Evolutionary conservation across 2,329 filamentous ascomycete species (phyloP), one percentile per base, ranked within the genome.

Genomic region (Pseudogymnoascus sp.): DNA sequence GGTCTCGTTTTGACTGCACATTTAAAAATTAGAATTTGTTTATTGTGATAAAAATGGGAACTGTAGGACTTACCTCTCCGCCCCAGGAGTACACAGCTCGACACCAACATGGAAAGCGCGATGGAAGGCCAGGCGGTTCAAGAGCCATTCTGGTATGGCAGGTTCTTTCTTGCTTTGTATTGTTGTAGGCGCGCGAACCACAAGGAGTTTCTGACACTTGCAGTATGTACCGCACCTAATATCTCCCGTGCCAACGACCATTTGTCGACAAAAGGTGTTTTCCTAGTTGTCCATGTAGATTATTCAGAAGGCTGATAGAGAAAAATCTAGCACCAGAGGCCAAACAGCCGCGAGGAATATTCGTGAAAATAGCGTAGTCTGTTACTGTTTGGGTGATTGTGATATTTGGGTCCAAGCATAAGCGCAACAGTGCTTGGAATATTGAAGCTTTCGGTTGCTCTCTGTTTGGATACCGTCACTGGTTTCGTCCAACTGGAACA

Each of bases 11-110:
- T 23, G 89, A 93, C 87, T 89, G 59, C 9, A 62, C 19, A 65
- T 16, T 62, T 63, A 3, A 30, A 59, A 39, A 62, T 66, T 49
- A 69, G 64, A 62, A 66, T 42, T 63, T 60, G 5, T 23, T 14
- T 33, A 33, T 23, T 22, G 14, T 60, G 16, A 35, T 63, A 42
- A n/a, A 59, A 63, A 63, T 55, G 58, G 49, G 41, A 16, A 22
- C 38, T 58, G 42, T 23, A 59, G 58, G 12, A 23, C 16, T 62
- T 66, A 75, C 85, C 81, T 96, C 92, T 79, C 92, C 92, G 75
- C 91, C 91, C 90, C 91, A 96, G 16, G 91, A 96, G 75, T 96
- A 96, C 45, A 95, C 84, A 39, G 92, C 92, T 75, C 91, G 85
- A 74, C 89, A 92, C 91, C 91, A 95, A 77, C 91, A 96, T 63